Percentiles rank a stretch among this genome's conserved stretches.
phyloP scores from a whole-genome alignment of 257 asterid species.

The Solanum pimpinellifolium region DNA sequence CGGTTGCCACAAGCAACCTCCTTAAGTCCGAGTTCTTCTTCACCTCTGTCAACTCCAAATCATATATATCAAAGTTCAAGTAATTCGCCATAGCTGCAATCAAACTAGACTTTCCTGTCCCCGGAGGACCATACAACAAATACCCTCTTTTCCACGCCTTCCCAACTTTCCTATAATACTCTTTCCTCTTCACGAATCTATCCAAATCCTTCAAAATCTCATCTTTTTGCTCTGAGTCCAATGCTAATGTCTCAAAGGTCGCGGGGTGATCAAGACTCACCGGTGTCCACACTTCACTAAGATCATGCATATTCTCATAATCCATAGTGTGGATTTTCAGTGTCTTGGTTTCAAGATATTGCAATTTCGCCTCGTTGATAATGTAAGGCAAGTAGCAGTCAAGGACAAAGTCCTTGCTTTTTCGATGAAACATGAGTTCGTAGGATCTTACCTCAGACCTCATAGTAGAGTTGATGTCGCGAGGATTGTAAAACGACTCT shows the following conservation, averaged over 20 bases:
- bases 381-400: constrained; percentile 33
- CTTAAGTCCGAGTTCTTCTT: constrained; percentile 36
- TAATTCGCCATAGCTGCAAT: constrained; percentile 68
- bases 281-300: constrained; percentile 23
- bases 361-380: constrained; percentile 6
- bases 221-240: constrained; percentile 34
- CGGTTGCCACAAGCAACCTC: constrained; percentile 29
- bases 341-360: constrained; percentile 30
- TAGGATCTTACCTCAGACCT: constrained; percentile 38
- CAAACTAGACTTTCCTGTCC: constrained; percentile 68
- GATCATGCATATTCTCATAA: constrained; percentile 16
- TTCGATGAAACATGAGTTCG: constrained; percentile 43
- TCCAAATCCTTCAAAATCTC: constrained; percentile 37
- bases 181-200: constrained; percentile 35
- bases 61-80: constrained; percentile 55
- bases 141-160: constrained; percentile 75
- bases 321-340: constrained; percentile 37
- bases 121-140: constrained; percentile 69
- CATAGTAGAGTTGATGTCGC: constrained; percentile 17
- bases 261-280: constrained; percentile 47
- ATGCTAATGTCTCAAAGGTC: constrained; percentile 47
- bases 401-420: constrained; percentile 19
- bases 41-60: constrained; percentile 53
- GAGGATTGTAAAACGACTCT: constrained; percentile 10
- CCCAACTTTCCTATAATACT: constrained; percentile 43